Evolutionary conservation across 2,329 filamentous ascomycete genomes (phyloP).

Genomic region (Pseudocercospora fuligena): DNA sequence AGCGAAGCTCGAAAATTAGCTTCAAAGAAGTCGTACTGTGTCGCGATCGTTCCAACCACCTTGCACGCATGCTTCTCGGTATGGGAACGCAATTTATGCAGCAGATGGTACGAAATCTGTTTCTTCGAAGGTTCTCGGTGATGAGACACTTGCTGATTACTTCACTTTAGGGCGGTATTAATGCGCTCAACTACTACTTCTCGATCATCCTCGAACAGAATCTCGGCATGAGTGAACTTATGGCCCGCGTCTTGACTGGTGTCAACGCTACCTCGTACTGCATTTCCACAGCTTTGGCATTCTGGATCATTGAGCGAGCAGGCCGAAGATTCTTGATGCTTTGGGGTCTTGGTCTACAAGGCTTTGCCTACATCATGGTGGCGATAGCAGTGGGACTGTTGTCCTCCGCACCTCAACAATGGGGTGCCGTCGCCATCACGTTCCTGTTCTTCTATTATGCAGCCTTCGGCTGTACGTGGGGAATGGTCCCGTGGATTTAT

Average conservation of each 20-base stretch:
- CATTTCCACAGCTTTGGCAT: constrained; percentile 21
- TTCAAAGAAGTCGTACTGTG: constrained; percentile 20
- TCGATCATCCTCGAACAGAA: constrained; percentile 22
- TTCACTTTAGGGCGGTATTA: constrained; percentile 5
- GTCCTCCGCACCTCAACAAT: constrained; percentile 19
- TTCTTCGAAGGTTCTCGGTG: not conserved
- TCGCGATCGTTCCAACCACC: constrained; percentile 22
- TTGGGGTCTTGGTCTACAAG: constrained; percentile 16
- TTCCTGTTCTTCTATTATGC: constrained; percentile 27
- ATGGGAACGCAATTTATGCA: constrained; percentile 22
- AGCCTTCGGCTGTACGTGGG: constrained; percentile 21
- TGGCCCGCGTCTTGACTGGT: constrained; percentile 22
- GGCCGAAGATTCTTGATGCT: constrained; percentile 22
- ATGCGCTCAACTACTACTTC: constrained; percentile 24
- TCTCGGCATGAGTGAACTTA: constrained; percentile 22
- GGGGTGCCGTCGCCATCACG: constrained; percentile 24
- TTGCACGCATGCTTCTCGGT: constrained; percentile 20
- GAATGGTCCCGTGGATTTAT: constrained; percentile 24
- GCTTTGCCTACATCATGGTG: constrained; percentile 23
- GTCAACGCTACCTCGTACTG: constrained; percentile 24
- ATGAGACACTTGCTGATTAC: no score
- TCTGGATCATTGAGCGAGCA: constrained; percentile 24
- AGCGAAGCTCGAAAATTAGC: constrained; percentile 17
- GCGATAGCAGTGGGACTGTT: constrained; percentile 18
- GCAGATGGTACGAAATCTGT: constrained; percentile 1